A percentile compares a stretch with the other conserved stretches of the same genome.
These are phyloP conservation scores for Kurtzmaniella quercitrusa DNA, from an alignment of 1,139 yeast genomes.

Conservation along the genomic window DNA sequence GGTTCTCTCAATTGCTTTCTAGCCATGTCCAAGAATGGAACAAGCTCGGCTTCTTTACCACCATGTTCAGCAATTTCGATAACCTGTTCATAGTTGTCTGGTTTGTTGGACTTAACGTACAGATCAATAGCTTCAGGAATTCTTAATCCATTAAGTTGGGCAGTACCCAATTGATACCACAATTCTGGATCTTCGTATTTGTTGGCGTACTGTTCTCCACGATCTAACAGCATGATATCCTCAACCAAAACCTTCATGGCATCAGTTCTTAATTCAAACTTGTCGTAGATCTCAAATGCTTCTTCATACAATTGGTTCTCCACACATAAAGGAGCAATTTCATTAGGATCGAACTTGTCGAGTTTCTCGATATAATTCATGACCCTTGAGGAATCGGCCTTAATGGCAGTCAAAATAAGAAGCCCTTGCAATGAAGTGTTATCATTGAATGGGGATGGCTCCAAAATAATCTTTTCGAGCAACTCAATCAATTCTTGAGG, in stretches of 20 bases:
- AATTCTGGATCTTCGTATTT: slow-evolving; percentile 80
- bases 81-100: slow-evolving; percentile 84
- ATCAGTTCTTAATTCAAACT: slow-evolving; percentile 69
- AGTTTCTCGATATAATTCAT: slow-evolving; percentile 79
- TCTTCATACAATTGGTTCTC: slow-evolving; percentile 89
- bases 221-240: slow-evolving; percentile 87
- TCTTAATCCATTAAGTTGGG: slow-evolving; percentile 91
- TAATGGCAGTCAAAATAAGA: slow-evolving; percentile 88
- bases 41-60: slow-evolving; percentile 91
- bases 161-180: slow-evolving; percentile 95
- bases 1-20: slow-evolving; percentile 90
- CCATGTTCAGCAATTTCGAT: slow-evolving; percentile 95
- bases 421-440: slow-evolving; percentile 93
- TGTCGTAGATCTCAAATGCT: slow-evolving; percentile 89
- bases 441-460: slow-evolving; percentile 95
- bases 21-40: slow-evolving; percentile 90
- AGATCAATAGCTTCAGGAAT: slow-evolving; percentile 89
- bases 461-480: slow-evolving; percentile 90
- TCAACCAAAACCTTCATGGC: slow-evolving; percentile 92
- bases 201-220: slow-evolving; percentile 93
- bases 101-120: slow-evolving; percentile 86
- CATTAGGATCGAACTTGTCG: slow-evolving; percentile 88
- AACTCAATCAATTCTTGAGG: slow-evolving; percentile 92
- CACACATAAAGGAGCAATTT: slow-evolving; percentile 88
- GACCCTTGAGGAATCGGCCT: slow-evolving; percentile 88